A percentile compares a stretch with the other conserved stretches of the same genome.
phyloP scores from a whole-genome alignment of 2,329 filamentous ascomycete genomes.

The Diaporthe sp. region DNA sequence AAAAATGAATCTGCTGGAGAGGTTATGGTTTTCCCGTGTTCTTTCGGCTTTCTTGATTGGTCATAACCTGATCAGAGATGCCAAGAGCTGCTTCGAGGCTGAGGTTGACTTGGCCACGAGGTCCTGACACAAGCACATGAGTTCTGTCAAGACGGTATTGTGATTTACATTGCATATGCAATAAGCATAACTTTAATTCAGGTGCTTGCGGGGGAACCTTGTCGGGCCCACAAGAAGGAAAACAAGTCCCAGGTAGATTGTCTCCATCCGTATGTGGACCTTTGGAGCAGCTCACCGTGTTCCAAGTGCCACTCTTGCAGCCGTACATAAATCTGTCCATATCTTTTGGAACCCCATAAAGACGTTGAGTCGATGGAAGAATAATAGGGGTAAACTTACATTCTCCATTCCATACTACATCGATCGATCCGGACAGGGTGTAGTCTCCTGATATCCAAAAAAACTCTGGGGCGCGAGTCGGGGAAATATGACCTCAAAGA shows the following conservation, averaged over 20 bases:
- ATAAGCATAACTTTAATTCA: constrained; percentile 2
- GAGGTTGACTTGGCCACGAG: not conserved
- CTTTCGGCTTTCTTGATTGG: not conserved
- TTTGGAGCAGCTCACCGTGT: not conserved
- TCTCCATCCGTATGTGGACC: not conserved
- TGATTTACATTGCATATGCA: not conserved
- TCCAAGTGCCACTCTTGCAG: not conserved
- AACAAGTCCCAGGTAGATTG: not conserved
- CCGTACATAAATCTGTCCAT: not conserved
- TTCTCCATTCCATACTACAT: not conserved
- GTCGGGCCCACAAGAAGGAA: not conserved
- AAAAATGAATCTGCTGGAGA: too few species aligned
- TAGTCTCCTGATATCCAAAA: not conserved
- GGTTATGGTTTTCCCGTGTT: too few species aligned
- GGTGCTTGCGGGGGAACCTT: too few species aligned
- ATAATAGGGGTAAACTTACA: not conserved
- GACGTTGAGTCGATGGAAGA: not conserved
- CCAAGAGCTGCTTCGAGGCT: not conserved
- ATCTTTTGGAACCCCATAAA: too few species aligned
- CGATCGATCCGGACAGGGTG: not conserved
- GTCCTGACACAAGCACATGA: not conserved
- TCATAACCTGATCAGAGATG: not conserved
- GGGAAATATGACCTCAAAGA: not conserved
- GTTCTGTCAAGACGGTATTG: not conserved
- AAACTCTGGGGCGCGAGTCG: not conserved